A percentile compares a stretch with the other conserved stretches of the same genome.
Conservation (phyloP, 768 basidiomycete genomes). For the Naganishia kalamii region DNA sequence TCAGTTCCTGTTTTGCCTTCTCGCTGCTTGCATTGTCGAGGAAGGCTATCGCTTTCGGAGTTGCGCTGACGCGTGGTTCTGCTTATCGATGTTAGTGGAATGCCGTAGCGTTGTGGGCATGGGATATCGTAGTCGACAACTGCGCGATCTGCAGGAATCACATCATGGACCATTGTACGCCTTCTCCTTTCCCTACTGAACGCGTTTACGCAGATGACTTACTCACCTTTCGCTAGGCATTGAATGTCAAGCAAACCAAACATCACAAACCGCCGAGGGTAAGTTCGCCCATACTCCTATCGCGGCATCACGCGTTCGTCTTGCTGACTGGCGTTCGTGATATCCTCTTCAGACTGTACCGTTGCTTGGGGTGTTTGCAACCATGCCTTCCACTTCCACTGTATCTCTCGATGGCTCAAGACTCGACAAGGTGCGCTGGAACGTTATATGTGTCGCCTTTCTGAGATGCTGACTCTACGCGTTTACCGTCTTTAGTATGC, state of each 20-base stretch:
- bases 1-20: slow-evolving; percentile 40
- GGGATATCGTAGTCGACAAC: slow-evolving; percentile 99
- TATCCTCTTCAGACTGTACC: slow-evolving; percentile 51
- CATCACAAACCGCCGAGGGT: slow-evolving; percentile 51
- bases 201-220: background rate
- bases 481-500: slow-evolving; percentile 37
- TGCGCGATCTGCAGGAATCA: slow-evolving; percentile 99
- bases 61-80: background rate
- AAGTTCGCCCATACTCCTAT: background rate
- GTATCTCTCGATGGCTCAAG: slow-evolving; percentile 98
- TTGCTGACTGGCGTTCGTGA: slow-evolving; percentile 51
- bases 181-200: background rate
- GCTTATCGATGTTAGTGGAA: slow-evolving; percentile 69
- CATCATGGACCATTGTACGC: slow-evolving; percentile 98
- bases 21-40: background rate
- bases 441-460: background rate
- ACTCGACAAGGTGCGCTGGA: slow-evolving; percentile 52
- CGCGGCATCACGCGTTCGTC: background rate
- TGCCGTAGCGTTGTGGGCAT: slow-evolving; percentile 95
- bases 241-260: slow-evolving; percentile 98
- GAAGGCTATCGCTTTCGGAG: no score
- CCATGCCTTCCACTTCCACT: slow-evolving; percentile 99
- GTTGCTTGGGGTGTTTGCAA: slow-evolving; percentile 99
- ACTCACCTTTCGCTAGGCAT: slow-evolving; percentile 63
- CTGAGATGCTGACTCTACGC: background rate